Evolutionary conservation across 108 stramenopile genomes (phyloP).

Genomic region (Aurantiochytrium sp.): DNA sequence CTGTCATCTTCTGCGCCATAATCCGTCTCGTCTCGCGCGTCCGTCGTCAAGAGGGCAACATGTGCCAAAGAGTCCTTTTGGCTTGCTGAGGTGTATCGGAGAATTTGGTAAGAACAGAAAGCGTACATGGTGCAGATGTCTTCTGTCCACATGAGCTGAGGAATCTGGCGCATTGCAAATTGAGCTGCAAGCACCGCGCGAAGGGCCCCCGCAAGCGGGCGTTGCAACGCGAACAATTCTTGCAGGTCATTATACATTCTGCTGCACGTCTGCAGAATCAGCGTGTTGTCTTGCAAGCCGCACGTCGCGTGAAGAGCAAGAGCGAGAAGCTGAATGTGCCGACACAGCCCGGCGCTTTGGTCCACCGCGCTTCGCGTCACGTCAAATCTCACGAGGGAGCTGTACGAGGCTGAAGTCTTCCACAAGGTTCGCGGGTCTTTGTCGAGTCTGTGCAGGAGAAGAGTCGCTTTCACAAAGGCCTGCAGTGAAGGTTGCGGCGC

Average conservation of each 20-base stretch:
- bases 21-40: too few species aligned
- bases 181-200: neutral
- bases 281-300: neutral
- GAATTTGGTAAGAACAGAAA: neutral
- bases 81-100: neutral
- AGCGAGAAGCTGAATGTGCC: neutral
- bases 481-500: neutral
- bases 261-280: neutral
- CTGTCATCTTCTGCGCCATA: too few species aligned
- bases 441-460: neutral
- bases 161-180: neutral
- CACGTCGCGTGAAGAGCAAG: neutral
- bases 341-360: neutral
- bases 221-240: neutral
- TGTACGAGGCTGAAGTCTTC: neutral
- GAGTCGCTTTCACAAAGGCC: neutral
- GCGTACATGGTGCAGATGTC: neutral
- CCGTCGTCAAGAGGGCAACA: too few species aligned
- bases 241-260: neutral
- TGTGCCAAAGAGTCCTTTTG: too few species aligned
- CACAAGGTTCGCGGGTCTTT: neutral
- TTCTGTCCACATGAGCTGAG: neutral
- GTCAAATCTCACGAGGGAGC: neutral
- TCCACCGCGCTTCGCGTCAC: neutral
- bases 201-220: neutral